These are phyloP conservation scores for Collybia sordida DNA, from an alignment of 768 basidiomycete genomes.

Conservation along the genomic window DNA sequence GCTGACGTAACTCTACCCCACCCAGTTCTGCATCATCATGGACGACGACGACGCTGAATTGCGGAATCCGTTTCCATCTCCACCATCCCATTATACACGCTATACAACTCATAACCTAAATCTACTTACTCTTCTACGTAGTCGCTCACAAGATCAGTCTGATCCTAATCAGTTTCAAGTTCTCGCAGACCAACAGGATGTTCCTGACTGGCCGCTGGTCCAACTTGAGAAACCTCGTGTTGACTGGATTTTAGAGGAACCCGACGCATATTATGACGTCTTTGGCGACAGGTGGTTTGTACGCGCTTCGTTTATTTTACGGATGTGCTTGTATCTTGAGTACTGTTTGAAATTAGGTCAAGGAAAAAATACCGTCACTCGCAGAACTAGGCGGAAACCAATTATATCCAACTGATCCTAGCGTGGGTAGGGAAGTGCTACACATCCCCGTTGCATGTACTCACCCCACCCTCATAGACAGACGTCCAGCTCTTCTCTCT, in stretches of 20 bases:
- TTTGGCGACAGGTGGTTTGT: constrained; percentile 94
- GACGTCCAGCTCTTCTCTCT: constrained; percentile 70
- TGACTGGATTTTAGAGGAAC: constrained; percentile 89
- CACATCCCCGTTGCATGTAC: not conserved
- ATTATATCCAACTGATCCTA: constrained; percentile 74
- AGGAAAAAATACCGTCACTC: constrained; percentile 81
- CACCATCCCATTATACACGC: constrained; percentile 79
- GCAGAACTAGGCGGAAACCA: constrained; percentile 80
- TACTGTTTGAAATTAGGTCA: constrained; percentile 49
- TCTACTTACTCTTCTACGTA: constrained; percentile 60
- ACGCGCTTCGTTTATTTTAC: constrained; percentile 29
- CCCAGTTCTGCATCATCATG: constrained; percentile 31
- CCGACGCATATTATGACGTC: constrained; percentile 66
- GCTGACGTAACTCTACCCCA: not conserved
- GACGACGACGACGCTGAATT: constrained; percentile 77
- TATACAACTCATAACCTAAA: constrained; percentile 76
- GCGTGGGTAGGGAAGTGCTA: constrained; percentile 47
- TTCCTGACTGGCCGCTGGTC: constrained; percentile 75
- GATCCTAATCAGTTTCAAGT: constrained; percentile 58
- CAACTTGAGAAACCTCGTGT: constrained; percentile 85
- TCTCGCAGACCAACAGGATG: constrained; percentile 67
- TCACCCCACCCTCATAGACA: constrained; percentile 45
- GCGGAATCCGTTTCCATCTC: constrained; percentile 87
- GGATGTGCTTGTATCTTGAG: constrained; percentile 5
- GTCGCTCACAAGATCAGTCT: constrained; percentile 46